Base-by-base conservation (phyloP, 2,329 filamentous ascomycete genomes). In the Botrytis tulipae region DNA sequence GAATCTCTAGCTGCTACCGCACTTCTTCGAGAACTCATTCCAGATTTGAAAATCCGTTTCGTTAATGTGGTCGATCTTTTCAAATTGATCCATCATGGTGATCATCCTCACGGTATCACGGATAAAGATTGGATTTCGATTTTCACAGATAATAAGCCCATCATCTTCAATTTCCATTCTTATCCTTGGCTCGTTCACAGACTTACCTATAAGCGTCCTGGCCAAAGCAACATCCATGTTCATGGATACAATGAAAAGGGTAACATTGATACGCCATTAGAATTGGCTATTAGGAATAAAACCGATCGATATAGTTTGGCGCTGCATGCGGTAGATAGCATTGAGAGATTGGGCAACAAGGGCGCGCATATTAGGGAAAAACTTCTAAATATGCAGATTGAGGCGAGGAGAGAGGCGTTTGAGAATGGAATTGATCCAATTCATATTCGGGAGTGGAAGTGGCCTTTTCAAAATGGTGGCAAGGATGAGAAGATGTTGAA, bases 131-230 rank as follows among this genome's bases (percentile, higher is more conserved):
- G 90, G 88, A 82, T 82, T 22, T 85, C 90, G 57, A 83, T 94
- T 76, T 95, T 95, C 85, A 94, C 92, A 0, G 85, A 86, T 25
- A 85, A 93, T 84, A 90, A 86, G 76, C 92, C 92, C 35, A 85
- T 93, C 80, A 89, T 94, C 80, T 94, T 95, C 86, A 94, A 94
- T 84, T 95, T 94, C 88, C 92, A 95, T 84, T 91, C 89, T 46
- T 94, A 95, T 83, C 92, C 92, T 14, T 94, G 91, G 91, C 85
- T 95, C 78, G 88, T 95, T 70, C 92, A 94, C 83, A 87, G 92
- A 69, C 83, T 95, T 77, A 92, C 91, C 0, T 94, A 94, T 84
- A 91, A 92, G 83, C 89, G 92, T 1, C 90, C 89, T 2, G 92
- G 91, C 8, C 88, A 87, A 81, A 81, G 85, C 63, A 90, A 92